These are phyloP conservation scores for Gypsophila paniculata DNA, from an alignment of 179 eudicot genomes.

Conservation along the genomic window DNA sequence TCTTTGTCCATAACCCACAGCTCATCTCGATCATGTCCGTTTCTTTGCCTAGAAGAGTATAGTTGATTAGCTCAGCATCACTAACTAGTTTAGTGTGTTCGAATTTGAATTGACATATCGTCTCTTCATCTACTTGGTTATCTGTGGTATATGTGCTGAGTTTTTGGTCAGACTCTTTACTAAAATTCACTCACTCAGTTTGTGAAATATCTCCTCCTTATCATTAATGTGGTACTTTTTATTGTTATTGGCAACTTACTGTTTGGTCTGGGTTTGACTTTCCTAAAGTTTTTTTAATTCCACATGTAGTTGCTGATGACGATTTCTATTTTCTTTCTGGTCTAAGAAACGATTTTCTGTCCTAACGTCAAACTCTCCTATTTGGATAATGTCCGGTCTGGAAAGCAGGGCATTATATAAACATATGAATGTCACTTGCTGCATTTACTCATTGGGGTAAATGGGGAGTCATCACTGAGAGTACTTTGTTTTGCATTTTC, in stretches of 20 bases:
- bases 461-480: no score
- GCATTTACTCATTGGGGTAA: not conserved
- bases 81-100: no score
- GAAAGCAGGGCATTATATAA: not conserved
- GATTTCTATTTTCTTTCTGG: not conserved
- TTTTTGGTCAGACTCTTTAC: not conserved
- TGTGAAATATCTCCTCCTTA: not conserved
- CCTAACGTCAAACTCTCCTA: not conserved
- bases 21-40: not conserved
- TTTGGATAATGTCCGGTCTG: not conserved
- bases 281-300: not conserved
- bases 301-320: not conserved
- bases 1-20: no score
- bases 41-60: not conserved
- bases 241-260: not conserved
- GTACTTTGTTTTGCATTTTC: not conserved
- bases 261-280: not conserved
- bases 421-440: not conserved
- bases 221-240: not conserved
- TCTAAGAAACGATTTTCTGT: not conserved
- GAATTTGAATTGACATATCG: not conserved
- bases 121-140: slow-evolving; percentile 5
- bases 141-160: not conserved
- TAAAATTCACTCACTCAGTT: not conserved
- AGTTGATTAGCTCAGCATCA: not conserved